Conservation (phyloP, 495 filamentous ascomycete species). For the Penicillium ochrochloron region DNA sequence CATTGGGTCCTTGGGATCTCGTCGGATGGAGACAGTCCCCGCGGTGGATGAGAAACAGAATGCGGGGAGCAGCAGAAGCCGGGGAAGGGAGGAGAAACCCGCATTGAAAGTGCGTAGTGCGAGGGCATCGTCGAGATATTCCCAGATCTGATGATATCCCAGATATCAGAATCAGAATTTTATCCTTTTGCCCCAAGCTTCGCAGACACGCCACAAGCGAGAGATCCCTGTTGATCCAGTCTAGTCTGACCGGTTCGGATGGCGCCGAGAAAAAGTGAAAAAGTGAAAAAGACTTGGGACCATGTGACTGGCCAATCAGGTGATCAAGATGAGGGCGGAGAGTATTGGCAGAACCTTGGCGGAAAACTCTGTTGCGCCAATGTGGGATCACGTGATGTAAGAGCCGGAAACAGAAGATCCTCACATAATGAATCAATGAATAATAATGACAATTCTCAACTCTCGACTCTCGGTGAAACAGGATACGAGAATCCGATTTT, state of each 20-base stretch:
- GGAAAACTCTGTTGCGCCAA: not conserved
- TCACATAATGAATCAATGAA: too few species aligned
- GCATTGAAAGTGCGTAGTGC: not conserved
- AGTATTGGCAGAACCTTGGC: not conserved
- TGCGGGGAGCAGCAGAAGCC: not conserved
- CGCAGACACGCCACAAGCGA: conserved; percentile 15
- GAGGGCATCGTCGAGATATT: not conserved
- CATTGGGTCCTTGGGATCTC: conserved; percentile 10
- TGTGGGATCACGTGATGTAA: conserved; percentile 7
- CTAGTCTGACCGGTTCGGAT: not conserved
- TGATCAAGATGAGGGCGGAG: not conserved
- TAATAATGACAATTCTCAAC: too few species aligned
- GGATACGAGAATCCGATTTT: not conserved
- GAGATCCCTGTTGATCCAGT: not conserved
- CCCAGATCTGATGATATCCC: not conserved
- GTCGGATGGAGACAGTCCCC: conserved; percentile 16
- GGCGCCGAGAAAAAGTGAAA: conserved; percentile 3
- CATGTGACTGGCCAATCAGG: not conserved
- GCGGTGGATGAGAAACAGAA: conserved; percentile 1
- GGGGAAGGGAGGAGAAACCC: not conserved
- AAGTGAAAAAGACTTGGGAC: not conserved
- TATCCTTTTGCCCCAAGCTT: not conserved
- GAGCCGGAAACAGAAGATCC: not conserved
- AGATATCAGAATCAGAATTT: not conserved
- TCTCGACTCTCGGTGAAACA: not conserved